Evolutionary conservation across 768 basidiomycete species (phyloP).

Genomic region (Russula abietina): DNA sequence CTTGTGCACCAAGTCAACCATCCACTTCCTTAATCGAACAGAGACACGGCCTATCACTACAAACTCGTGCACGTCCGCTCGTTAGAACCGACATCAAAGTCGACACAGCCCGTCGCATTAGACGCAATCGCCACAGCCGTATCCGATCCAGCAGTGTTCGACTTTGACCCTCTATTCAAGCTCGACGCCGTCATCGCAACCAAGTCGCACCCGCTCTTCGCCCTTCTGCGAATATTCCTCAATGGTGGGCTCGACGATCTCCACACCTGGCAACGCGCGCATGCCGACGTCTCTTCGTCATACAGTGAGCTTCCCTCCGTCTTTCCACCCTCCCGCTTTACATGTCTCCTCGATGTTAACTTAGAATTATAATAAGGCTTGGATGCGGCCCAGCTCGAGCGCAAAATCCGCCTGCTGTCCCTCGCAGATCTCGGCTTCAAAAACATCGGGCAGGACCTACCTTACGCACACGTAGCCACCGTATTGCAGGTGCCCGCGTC

Average conservation of each 20-base stretch:
- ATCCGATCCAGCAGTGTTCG: conserved; percentile 60
- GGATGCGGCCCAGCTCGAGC: conserved; percentile 53
- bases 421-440: conserved; percentile 74
- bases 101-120: conserved; percentile 48
- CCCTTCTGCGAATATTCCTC: conserved; percentile 71
- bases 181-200: conserved; percentile 61
- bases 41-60: conserved; percentile 59
- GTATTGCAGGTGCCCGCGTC: conserved; percentile 56
- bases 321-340: neutral
- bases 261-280: conserved; percentile 49
- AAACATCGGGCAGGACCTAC: conserved; percentile 65
- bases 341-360: neutral
- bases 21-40: conserved; percentile 28
- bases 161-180: conserved; percentile 77
- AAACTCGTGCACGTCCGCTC: conserved; percentile 55
- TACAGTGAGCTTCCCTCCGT: conserved; percentile 39
- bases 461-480: conserved; percentile 64
- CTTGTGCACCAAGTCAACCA: neutral
- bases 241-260: conserved; percentile 58
- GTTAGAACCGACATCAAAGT: conserved; percentile 49
- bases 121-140: conserved; percentile 60
- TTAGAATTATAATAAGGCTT: conserved; percentile 39
- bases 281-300: conserved; percentile 46
- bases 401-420: conserved; percentile 73
- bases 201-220: conserved; percentile 66